Base-by-base conservation (phyloP, 495 filamentous ascomycete genomes). In the Penicillium riverlandense region DNA sequence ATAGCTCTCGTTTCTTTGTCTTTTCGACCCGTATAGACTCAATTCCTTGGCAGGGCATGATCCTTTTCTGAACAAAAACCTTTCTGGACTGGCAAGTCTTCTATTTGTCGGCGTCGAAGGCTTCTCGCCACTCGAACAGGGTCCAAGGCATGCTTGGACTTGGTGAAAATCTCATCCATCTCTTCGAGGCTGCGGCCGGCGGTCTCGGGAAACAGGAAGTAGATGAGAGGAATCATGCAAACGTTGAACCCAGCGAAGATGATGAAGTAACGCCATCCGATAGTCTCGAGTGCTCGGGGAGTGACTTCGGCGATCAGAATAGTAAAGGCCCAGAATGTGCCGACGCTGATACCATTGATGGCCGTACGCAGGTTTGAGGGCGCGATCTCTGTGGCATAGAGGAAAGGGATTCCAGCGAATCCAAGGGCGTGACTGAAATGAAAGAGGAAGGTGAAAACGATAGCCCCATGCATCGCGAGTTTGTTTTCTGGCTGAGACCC, bases 171-270 rank as follows among this genome's bases (percentile, higher is more conserved):
- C 34, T 53, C 49, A 37, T 53, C 49, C 4, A 56, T 36, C 14
- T 43, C 40, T 35, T 60, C 57, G 37, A 60, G 34, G 11, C 54
- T 57, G 27, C 55, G 54, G 27, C 54, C 54, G 54, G 57, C 57
- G 0, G 57, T 60, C 60, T 85, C 82, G 0, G 80, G 81, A 55
- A 77, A 84, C 69, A 84, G 78, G 65, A 81, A 76, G 54, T 77
- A 83, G 34, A 83, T 71, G 8, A 65, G 57, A 1, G 76, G 14
- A 64, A 37, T 57, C 15, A 63, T 58, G 30, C 43, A 47, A 41
- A 53, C 39, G 36, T 62, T 40, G 6, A 67, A 50, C 2, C 58
- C 45, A n/a, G 58, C 46, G 38, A 80, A 83, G 32, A 80, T 70
- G 44, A 82, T 71, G 51, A 75, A 83, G 57, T 79, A 79, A 31